Evolutionary conservation across 805 yeast species (phyloP).

Genomic region (Candida sakaeoensis): DNA sequence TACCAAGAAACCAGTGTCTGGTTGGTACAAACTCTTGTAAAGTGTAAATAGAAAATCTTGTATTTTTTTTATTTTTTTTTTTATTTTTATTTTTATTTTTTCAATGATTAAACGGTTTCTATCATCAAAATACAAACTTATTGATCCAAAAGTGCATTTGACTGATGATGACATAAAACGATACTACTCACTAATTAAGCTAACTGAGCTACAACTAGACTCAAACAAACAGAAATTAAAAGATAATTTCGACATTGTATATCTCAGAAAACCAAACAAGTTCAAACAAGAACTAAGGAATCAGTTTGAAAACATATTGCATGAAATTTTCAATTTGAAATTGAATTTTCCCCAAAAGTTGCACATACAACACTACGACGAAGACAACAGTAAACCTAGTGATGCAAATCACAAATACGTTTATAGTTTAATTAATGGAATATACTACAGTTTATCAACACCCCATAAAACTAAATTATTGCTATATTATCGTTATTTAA

Average conservation of each 20-base stretch:
- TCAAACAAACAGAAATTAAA: not conserved
- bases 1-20: not conserved
- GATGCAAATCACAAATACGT: not conserved
- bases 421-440: not conserved
- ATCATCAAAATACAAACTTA: not conserved
- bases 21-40: not conserved
- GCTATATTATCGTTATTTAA: not conserved
- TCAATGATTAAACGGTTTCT: not conserved
- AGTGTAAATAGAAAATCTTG: not conserved
- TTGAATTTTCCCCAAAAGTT: not conserved
- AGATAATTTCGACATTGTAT: slow-evolving; percentile 1
- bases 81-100: not conserved
- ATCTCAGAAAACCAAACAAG: not conserved
- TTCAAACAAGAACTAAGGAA: not conserved
- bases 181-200: slow-evolving; percentile 4
- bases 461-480: not conserved
- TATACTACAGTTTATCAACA: too few relatives aligned
- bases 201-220: not conserved
- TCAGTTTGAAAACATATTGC: not conserved
- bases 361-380: too few relatives aligned
- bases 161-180: slow-evolving; percentile 4
- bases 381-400: too few relatives aligned
- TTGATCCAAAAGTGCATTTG: not conserved
- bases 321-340: slow-evolving; percentile 4
- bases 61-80: not conserved